A percentile compares a stretch with the other conserved stretches of the same genome.
Conservation (phyloP, 805 yeast genomes). For the Wickerhamomyces silvicola region DNA sequence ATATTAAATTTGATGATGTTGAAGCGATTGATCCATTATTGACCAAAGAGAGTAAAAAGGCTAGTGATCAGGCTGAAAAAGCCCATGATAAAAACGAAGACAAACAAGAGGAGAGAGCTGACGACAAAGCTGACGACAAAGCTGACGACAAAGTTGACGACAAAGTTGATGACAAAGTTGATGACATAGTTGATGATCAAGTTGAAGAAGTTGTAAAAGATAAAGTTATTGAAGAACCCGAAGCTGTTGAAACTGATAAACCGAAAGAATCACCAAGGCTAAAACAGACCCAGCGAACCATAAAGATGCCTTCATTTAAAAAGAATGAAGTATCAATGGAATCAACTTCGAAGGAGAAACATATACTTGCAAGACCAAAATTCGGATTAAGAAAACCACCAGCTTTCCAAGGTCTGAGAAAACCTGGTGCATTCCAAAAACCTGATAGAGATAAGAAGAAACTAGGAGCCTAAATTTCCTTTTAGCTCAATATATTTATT, state of each 20-base stretch:
- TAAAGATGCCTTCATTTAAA: slow-evolving; percentile 8
- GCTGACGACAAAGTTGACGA: too few species aligned
- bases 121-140: too few species aligned
- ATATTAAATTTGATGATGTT: slow-evolving; percentile 4
- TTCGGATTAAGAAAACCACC: slow-evolving; percentile 19
- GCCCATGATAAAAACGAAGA: background rate
- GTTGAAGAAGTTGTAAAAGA: background rate
- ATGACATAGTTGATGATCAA: background rate
- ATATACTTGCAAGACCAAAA: slow-evolving; percentile 17
- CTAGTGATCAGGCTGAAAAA: background rate
- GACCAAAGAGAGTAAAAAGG: background rate
- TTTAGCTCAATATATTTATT: too few species aligned
- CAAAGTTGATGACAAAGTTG: background rate
- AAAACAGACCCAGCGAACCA: slow-evolving; percentile 15
- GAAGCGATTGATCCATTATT: too few species aligned
- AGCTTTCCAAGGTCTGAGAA: slow-evolving; percentile 19
- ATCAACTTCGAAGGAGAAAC: slow-evolving; percentile 7
- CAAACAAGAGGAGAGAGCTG: background rate
- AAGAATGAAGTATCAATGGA: slow-evolving; percentile 1
- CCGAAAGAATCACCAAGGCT: slow-evolving; percentile 2
- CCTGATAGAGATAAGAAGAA: slow-evolving; percentile 19
- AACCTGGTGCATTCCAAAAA: slow-evolving; percentile 24
- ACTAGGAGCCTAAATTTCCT: slow-evolving; percentile 11
- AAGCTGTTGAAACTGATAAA: slow-evolving; percentile 2
- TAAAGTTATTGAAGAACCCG: slow-evolving; percentile 1